Evolutionary conservation across 805 yeast genomes (phyloP).

Genomic region (Ogataea pini): DNA sequence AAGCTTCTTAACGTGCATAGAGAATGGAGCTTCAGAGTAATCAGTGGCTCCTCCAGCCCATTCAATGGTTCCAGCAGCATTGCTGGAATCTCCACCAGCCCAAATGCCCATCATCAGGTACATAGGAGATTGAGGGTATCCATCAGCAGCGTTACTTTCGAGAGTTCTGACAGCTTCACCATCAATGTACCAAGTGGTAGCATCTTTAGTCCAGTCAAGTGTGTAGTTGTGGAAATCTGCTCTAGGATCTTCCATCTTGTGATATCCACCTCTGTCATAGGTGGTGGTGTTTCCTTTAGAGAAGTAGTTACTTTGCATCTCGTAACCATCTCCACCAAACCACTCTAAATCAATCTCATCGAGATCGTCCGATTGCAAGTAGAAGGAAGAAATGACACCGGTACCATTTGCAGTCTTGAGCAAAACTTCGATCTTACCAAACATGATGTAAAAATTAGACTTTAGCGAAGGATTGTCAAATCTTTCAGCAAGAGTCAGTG

Average conservation of each 20-base stretch:
- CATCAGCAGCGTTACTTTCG: constrained; percentile 51
- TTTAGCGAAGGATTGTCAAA: constrained; percentile 77
- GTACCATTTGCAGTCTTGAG: constrained; percentile 73
- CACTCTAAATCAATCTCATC: constrained; percentile 92
- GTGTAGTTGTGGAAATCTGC: constrained; percentile 72
- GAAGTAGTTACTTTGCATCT: constrained; percentile 78
- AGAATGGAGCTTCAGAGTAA: constrained; percentile 64
- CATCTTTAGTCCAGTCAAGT: constrained; percentile 76
- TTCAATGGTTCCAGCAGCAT: constrained; percentile 66
- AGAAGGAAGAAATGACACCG: constrained; percentile 81
- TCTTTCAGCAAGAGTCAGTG: constrained; percentile 57
- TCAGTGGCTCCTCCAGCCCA: constrained; percentile 84
- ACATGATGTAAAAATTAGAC: constrained; percentile 85
- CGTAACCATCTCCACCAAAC: constrained; percentile 75
- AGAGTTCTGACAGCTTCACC: constrained; percentile 69
- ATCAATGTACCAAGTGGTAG: constrained; percentile 70
- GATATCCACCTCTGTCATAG: constrained; percentile 79
- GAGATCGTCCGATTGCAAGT: constrained; percentile 76
- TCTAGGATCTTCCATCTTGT: constrained; percentile 57
- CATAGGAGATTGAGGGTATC: constrained; percentile 95
- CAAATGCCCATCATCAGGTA: constrained; percentile 64
- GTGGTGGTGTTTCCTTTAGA: constrained; percentile 77
- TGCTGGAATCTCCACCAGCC: constrained; percentile 80
- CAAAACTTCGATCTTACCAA: constrained; percentile 76
- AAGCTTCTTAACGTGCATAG: constrained; percentile 61